Evolutionary conservation across 495 filamentous ascomycete species (phyloP).

Genomic region (Chaetomidium leptoderma): DNA sequence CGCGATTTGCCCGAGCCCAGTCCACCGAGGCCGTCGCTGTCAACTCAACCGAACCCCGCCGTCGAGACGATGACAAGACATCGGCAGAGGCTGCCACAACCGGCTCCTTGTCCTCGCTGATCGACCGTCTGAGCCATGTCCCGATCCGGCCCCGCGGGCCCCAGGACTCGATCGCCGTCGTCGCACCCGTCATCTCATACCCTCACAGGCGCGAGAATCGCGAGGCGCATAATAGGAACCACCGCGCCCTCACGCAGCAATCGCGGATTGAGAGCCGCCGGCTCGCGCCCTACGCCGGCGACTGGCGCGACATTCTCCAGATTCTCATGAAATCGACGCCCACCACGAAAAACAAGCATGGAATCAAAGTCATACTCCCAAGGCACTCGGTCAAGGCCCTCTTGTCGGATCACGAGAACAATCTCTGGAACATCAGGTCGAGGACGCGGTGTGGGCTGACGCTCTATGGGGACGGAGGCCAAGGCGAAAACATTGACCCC

Average conservation of each 20-base stretch:
- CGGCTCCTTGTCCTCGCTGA: not conserved
- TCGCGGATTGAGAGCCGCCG: not conserved
- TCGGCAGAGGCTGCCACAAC: not conserved
- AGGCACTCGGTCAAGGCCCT: slow-evolving; percentile 4
- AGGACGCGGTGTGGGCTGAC: slow-evolving; percentile 17
- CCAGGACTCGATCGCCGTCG: slow-evolving; percentile 24
- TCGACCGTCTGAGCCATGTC: slow-evolving; percentile 22
- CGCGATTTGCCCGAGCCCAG: not conserved
- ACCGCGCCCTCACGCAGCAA: slow-evolving; percentile 11
- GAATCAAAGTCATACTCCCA: slow-evolving; percentile 22
- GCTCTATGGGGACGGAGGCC: not conserved
- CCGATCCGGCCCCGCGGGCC: slow-evolving; percentile 22
- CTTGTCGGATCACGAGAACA: slow-evolving; percentile 4
- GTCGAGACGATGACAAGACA: not conserved
- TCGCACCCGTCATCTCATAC: slow-evolving; percentile 21
- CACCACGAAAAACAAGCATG: not conserved
- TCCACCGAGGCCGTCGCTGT: not conserved
- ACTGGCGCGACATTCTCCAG: slow-evolving; percentile 30
- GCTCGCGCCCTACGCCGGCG: not conserved
- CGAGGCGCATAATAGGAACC: slow-evolving; percentile 5
- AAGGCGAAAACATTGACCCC: not conserved
- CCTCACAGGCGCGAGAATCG: slow-evolving; percentile 15
- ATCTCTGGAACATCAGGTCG: slow-evolving; percentile 22
- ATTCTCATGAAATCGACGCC: slow-evolving; percentile 23
- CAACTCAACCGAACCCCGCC: not conserved